These are phyloP conservation scores for Strobilomyces echinocephalus DNA, from an alignment of 768 basidiomycete species.

Conservation along the genomic window DNA sequence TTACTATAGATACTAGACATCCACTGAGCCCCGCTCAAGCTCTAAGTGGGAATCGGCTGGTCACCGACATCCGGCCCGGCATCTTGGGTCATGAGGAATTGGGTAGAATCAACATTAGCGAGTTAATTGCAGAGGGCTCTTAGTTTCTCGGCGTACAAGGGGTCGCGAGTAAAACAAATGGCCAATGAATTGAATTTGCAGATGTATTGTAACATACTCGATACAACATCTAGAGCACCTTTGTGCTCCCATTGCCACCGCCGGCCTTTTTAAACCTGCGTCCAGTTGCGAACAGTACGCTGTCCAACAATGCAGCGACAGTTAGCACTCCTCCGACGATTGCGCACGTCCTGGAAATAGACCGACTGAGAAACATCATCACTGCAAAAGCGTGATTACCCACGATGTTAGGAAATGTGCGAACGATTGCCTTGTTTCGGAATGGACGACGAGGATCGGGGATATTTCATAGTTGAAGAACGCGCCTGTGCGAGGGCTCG, in stretches of 20 bases:
- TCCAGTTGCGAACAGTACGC: constrained; percentile 78
- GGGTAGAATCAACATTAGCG: constrained; percentile 17
- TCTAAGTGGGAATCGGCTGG: constrained; percentile 20
- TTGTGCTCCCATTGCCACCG: constrained; percentile 26
- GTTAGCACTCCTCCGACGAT: constrained; percentile 97
- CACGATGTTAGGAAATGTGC: constrained; percentile 98
- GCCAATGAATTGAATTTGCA: constrained; percentile 10
- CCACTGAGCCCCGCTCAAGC: constrained; percentile 1
- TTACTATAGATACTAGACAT: no score
- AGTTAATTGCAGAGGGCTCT: constrained; percentile 15
- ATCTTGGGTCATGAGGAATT: constrained; percentile 4
- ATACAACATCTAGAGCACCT: constrained; percentile 28
- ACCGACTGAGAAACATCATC: neutral
- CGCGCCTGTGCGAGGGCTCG: constrained; percentile 44
- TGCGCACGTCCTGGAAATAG: constrained; percentile 73
- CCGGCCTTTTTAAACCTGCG: constrained; percentile 65
- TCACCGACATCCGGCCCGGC: neutral
- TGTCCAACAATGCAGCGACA: constrained; percentile 84
- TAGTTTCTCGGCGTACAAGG: neutral
- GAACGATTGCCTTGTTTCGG: constrained; percentile 88
- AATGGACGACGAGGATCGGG: constrained; percentile 89
- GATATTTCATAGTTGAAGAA: constrained; percentile 97
- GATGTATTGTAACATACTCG: constrained; percentile 2
- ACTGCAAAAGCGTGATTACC: constrained; percentile 30
- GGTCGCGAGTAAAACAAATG: constrained; percentile 14